Conservation (phyloP, 2,329 filamentous ascomycete species). For the Talaromyces sp. region DNA sequence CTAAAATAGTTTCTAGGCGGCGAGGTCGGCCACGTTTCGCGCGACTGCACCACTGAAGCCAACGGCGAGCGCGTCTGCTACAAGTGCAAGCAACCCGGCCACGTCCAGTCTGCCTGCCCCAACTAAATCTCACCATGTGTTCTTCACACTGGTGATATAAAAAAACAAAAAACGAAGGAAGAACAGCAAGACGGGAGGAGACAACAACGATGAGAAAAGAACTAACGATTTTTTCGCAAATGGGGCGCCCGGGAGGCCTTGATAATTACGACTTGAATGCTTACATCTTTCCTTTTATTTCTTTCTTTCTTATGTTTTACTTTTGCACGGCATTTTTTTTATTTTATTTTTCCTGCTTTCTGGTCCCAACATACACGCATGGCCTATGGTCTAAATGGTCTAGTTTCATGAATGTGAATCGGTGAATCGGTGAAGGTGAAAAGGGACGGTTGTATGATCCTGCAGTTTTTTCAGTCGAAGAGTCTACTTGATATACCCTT, state of each 20-base stretch:
- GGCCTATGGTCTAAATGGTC: neutral
- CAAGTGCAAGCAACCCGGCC: constrained; percentile 82
- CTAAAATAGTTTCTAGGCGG: constrained; percentile 43
- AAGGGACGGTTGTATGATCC: neutral
- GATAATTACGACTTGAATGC: constrained; percentile 19
- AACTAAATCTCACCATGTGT: constrained; percentile 58
- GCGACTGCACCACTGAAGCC: constrained; percentile 92
- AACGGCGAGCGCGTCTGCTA: constrained; percentile 95
- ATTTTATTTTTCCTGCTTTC: neutral
- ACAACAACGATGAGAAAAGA: neutral
- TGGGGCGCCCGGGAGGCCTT: neutral
- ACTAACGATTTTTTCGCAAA: neutral
- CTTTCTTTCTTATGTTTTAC: constrained; percentile 5
- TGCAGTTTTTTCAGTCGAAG: neutral
- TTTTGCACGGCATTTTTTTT: neutral
- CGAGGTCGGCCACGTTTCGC: constrained; percentile 89
- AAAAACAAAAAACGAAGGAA: neutral
- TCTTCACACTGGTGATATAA: neutral
- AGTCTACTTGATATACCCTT: neutral
- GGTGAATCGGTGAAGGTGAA: constrained; percentile 2
- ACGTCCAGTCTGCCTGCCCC: constrained; percentile 91
- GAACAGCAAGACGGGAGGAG: neutral
- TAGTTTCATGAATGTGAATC: neutral
- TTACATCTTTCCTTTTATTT: constrained; percentile 19
- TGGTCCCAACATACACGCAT: neutral